Percentiles rank a stretch among this genome's conserved stretches.
phyloP scores from a whole-genome alignment of 306 rosid genomes.

The Gynostemma pentaphyllum region DNA sequence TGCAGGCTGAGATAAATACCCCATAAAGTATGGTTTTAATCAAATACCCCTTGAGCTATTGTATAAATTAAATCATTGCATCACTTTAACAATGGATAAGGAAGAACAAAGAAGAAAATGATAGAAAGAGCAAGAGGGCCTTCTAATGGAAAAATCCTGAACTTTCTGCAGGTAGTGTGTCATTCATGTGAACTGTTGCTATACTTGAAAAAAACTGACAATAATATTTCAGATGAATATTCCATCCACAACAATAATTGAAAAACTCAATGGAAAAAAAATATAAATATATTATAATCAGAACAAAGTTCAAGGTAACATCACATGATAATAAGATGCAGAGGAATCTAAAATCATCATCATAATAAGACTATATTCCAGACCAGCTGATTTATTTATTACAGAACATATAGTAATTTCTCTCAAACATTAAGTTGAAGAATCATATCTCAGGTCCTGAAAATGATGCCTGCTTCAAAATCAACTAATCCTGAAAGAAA shows the following conservation, averaged over 20 bases:
- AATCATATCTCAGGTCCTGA: not conserved
- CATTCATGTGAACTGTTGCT: constrained; percentile 4
- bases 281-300: not conserved
- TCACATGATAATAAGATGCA: not conserved
- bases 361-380: not conserved
- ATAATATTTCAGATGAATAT: constrained; percentile 4
- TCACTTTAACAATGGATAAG: too few relatives aligned
- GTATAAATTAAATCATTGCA: too few relatives aligned
- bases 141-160: too few relatives aligned
- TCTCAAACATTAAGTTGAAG: not conserved
- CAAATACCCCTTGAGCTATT: too few relatives aligned
- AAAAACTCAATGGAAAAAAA: not conserved
- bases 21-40: too few relatives aligned
- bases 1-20: too few relatives aligned
- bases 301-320: not conserved
- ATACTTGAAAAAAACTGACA: not conserved
- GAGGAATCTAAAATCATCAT: not conserved
- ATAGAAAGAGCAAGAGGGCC: too few relatives aligned
- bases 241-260: not conserved
- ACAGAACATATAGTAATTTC: not conserved
- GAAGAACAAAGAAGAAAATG: too few relatives aligned
- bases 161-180: too few relatives aligned
- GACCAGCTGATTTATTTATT: not conserved
- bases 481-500: not conserved
- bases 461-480: not conserved